phyloP scores from a whole-genome alignment of 208 protist genomes.

The Trichomonas vaginalis region DNA sequence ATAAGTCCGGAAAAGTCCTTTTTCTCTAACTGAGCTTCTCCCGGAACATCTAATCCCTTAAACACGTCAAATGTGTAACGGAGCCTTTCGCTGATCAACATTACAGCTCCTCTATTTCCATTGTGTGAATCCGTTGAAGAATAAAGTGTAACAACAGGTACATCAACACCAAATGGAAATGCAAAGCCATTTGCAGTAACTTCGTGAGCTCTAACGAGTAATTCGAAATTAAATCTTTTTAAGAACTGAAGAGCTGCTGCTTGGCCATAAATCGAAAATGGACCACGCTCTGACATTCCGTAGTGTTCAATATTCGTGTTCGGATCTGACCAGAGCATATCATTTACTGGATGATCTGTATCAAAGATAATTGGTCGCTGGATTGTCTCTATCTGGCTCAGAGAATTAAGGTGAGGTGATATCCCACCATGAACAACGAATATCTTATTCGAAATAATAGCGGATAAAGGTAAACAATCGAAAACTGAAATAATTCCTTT shows the following conservation, averaged over 20 bases:
- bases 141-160: neutral
- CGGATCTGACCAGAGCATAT: neutral
- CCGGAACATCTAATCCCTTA: neutral
- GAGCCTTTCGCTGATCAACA: neutral
- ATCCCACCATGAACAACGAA: neutral
- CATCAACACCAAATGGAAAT: neutral
- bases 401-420: neutral
- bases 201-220: neutral
- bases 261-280: neutral
- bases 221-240: neutral
- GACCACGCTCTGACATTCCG: neutral
- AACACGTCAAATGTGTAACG: neutral
- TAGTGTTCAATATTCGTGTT: neutral
- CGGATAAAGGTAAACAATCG: slow-evolving; percentile 58
- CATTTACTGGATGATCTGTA: neutral
- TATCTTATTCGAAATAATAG: slow-evolving; percentile 36
- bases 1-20: neutral
- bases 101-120: neutral
- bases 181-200: neutral
- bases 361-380: neutral
- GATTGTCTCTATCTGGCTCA: neutral
- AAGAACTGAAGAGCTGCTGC: neutral
- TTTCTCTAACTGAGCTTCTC: neutral
- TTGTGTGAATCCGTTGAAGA: neutral
- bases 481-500: slow-evolving; percentile 49